Evolutionary conservation across 2,329 filamentous ascomycete genomes (phyloP).

Genomic region (Sporothrix variecibatus): DNA sequence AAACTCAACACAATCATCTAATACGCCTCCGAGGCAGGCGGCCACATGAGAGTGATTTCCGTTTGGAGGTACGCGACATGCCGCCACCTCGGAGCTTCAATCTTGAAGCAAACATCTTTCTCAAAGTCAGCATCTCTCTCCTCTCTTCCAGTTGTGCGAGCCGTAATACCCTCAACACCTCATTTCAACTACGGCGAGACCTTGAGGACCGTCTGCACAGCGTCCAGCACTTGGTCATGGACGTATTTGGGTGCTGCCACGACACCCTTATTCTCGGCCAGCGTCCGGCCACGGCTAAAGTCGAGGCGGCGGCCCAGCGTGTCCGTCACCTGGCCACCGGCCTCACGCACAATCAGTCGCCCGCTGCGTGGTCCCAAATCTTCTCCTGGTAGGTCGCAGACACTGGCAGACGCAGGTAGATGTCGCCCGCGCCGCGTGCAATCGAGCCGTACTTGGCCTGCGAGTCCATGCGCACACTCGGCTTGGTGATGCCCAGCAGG

Average conservation of each 20-base stretch:
- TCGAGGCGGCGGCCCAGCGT: constrained; percentile 81
- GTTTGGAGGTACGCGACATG: background rate
- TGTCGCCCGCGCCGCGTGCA: constrained; percentile 87
- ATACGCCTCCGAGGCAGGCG: background rate
- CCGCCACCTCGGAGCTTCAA: background rate
- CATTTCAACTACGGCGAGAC: constrained; percentile 8
- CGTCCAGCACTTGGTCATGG: constrained; percentile 74
- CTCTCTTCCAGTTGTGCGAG: no score
- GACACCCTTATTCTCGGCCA: constrained; percentile 90
- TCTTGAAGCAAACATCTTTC: background rate
- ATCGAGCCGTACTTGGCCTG: constrained; percentile 98
- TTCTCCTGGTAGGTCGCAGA: constrained; percentile 89
- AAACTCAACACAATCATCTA: background rate
- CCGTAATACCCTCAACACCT: background rate
- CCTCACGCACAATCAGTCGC: constrained; percentile 93
- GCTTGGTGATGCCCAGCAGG: constrained; percentile 81
- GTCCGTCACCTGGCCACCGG: constrained; percentile 89
- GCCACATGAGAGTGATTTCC: background rate
- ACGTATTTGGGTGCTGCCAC: constrained; percentile 80
- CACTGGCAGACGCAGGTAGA: constrained; percentile 88
- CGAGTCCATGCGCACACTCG: constrained; percentile 94
- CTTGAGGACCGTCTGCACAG: constrained; percentile 75
- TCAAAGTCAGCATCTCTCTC: background rate
- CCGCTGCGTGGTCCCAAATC: constrained; percentile 98
- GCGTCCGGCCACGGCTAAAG: constrained; percentile 81